Evolutionary conservation across 345 rosid genomes (phyloP).

Genomic region (Citrus glauca): DNA sequence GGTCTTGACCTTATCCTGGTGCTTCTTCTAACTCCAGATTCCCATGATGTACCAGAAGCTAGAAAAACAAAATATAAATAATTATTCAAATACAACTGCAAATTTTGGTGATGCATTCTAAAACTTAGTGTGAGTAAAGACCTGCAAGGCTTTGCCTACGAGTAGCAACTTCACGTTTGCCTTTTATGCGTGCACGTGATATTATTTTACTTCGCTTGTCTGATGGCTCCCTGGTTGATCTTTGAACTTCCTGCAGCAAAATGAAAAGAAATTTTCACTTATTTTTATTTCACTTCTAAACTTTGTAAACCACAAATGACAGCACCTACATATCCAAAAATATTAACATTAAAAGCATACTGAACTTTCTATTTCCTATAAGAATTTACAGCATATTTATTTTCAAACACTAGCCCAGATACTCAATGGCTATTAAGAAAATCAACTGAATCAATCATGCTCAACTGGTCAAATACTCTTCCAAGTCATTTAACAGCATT

Average conservation of each 20-base stretch:
- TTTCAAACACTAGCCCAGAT: not conserved
- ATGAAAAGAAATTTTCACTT: not conserved
- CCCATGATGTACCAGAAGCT: conserved; percentile 68
- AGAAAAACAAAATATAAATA: not conserved
- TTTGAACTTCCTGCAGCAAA: conserved; percentile 38
- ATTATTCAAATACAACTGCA: conserved; percentile 7
- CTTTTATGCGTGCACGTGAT: conserved; percentile 24
- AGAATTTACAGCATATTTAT: not conserved
- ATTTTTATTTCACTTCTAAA: not conserved
- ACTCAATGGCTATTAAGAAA: not conserved
- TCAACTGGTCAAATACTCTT: not conserved
- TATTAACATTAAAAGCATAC: not conserved
- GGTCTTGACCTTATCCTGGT: conserved; percentile 89
- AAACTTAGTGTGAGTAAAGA: conserved; percentile 26
- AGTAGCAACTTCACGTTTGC: conserved; percentile 29
- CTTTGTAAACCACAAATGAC: not conserved
- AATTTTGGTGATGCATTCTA: not conserved
- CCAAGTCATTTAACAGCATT: not conserved
- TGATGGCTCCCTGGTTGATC: conserved; percentile 22
- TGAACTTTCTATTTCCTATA: not conserved
- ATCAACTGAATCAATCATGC: not conserved
- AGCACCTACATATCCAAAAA: not conserved
- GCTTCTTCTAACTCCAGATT: conserved; percentile 67
- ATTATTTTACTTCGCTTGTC: conserved; percentile 25
- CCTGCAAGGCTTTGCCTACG: conserved; percentile 91